Evolutionary conservation across 1,284 basidiomycete species (phyloP), one percentile per base, ranked within the genome.

Genomic region (Exobasidium cylindrosporum): DNA sequence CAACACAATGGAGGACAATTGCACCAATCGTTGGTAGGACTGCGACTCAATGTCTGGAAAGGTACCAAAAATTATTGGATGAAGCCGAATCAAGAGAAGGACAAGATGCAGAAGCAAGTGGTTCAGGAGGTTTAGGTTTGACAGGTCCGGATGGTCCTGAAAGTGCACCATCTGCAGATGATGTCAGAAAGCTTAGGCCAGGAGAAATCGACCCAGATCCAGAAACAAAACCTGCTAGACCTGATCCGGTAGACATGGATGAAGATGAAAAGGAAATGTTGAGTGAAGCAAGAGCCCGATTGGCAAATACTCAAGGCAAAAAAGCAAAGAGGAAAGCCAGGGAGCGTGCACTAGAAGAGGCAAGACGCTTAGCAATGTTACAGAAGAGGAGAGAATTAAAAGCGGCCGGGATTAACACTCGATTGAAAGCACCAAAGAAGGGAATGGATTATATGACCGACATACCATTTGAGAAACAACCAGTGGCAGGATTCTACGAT

Each of bases 231-330:
- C 92, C 96, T 54, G 96, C 96, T 1, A 85, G 95, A 30, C 96
- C 96, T 4, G 96, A 99, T 83, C 95, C 96, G 4, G 96, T 98
- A 75, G 96, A 99, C 82, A 99, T 99, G 96, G 96, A 99, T 81
- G 96, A 99, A 81, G 96, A 95, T 79, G 96, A 98, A 82, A 98
- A 98, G 87, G 96, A 98, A 81, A 98, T 99, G 96, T 84, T 99
- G 69, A 97, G 94, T 4, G 96, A 99, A 81, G 96, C 96, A 54
- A 88, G 96, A 72, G 96, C 96, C 7, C 88, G 96, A 83, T 84
- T 99, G 46, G 96, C 96, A 55, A 99, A 99, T 79, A 99, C 96
- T 0, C 96, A 99, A 81, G 96, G 96, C 30, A 99, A 99, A 82
- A 98, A 99, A 82, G 96, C 96, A 1, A 98, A 98, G 82, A 88